These are phyloP conservation scores for Aspergillus pseudoviridinutans DNA, from an alignment of 2,329 filamentous ascomycete genomes.

Conservation along the genomic window DNA sequence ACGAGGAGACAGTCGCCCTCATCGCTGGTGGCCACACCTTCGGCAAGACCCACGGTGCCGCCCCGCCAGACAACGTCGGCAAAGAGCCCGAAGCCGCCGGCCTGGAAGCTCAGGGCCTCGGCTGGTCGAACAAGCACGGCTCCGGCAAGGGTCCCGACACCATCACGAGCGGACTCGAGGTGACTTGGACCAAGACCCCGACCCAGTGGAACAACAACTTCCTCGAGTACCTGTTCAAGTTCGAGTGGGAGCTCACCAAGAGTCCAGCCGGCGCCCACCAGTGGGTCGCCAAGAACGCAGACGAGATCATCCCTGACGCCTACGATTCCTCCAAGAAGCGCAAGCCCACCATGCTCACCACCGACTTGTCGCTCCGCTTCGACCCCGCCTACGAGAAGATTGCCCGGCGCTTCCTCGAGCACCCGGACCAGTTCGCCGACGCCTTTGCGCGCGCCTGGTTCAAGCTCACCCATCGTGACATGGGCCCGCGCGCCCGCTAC, in stretches of 20 bases:
- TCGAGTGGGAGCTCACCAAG: conserved; percentile 73
- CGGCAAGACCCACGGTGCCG: conserved; percentile 77
- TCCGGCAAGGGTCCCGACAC: conserved; percentile 67
- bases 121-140: conserved; percentile 64
- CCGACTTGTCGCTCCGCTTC: conserved; percentile 67
- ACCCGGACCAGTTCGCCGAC: conserved; percentile 66
- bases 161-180: conserved; percentile 73
- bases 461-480: conserved; percentile 77
- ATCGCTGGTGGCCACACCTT: conserved; percentile 77
- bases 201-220: conserved; percentile 72
- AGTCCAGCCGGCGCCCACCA: conserved; percentile 72
- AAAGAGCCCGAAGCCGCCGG: conserved; percentile 62
- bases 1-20: conserved; percentile 75
- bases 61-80: conserved; percentile 59
- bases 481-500: conserved; percentile 68
- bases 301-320: conserved; percentile 66
- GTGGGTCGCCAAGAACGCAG: conserved; percentile 68
- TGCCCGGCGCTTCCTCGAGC: conserved; percentile 62
- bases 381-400: conserved; percentile 75
- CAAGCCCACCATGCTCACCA: conserved; percentile 71
- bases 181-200: conserved; percentile 73
- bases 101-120: conserved; percentile 65
- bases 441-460: conserved; percentile 74
- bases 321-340: conserved; percentile 69
- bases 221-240: conserved; percentile 73